Conservation (phyloP, 805 yeast species). For the Candida saitoana region DNA sequence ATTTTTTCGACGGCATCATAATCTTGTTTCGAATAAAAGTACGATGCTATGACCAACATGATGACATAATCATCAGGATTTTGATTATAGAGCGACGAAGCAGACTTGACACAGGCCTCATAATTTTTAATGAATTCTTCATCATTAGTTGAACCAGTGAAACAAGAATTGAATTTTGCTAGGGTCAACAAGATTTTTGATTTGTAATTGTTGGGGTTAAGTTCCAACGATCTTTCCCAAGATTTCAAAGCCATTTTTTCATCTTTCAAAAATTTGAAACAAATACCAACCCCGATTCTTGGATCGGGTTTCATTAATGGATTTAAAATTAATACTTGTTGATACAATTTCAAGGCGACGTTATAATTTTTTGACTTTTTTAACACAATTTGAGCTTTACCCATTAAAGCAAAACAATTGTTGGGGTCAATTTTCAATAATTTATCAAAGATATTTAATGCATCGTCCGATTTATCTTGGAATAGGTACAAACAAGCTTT, state of each 20-base stretch:
- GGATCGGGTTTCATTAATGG: constrained; percentile 88
- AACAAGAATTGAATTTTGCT: constrained; percentile 61
- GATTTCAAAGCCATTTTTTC: constrained; percentile 70
- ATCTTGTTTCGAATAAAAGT: constrained; percentile 65
- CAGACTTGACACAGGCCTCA: constrained; percentile 51
- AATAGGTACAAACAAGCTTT: constrained; percentile 62
- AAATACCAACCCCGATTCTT: constrained; percentile 88
- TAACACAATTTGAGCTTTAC: constrained; percentile 78
- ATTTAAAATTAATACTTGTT: constrained; percentile 69
- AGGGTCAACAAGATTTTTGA: constrained; percentile 66
- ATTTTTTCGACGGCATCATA: constrained; percentile 54
- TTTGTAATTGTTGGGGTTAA: constrained; percentile 56
- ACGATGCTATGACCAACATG: constrained; percentile 63
- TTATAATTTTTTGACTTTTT: constrained; percentile 63
- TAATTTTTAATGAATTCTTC: constrained; percentile 62
- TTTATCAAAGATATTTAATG: constrained; percentile 63
- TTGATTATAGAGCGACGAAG: constrained; percentile 32
- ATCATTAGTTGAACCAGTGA: constrained; percentile 52
- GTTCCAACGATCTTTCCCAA: constrained; percentile 75
- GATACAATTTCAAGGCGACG: constrained; percentile 76
- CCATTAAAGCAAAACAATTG: constrained; percentile 72
- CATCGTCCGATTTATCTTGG: constrained; percentile 63
- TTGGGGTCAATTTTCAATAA: constrained; percentile 51
- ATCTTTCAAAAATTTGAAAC: constrained; percentile 87
- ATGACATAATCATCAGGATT: constrained; percentile 56